Evolutionary conservation across 768 basidiomycete species (phyloP).

Genomic region (Tulasnella sp.): DNA sequence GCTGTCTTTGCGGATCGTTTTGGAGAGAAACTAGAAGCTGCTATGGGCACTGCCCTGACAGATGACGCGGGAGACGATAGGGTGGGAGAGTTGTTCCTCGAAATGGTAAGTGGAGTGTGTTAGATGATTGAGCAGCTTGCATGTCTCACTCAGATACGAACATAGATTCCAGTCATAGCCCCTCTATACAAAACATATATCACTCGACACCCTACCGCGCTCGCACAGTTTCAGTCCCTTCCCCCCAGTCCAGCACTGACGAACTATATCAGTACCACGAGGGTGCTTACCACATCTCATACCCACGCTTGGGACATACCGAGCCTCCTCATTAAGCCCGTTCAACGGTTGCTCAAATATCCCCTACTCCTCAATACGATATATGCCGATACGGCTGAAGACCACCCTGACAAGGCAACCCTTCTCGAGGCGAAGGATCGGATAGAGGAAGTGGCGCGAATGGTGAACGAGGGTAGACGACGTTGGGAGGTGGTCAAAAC

Average conservation of each 20-base stretch:
- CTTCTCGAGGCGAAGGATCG: constrained; percentile 41
- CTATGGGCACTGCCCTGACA: constrained; percentile 50
- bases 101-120: constrained; percentile 40
- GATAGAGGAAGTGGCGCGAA: constrained; percentile 62
- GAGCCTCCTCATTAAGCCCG: constrained; percentile 92
- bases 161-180: constrained; percentile 58
- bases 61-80: constrained; percentile 56
- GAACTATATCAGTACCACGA: constrained; percentile 56
- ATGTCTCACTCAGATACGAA: background rate
- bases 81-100: constrained; percentile 59
- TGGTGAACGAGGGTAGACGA: constrained; percentile 68
- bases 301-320: constrained; percentile 89
- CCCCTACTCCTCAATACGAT: constrained; percentile 71
- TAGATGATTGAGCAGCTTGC: background rate
- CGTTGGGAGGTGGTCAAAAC: constrained; percentile 70
- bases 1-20: constrained; percentile 61
- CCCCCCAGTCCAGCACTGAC: constrained; percentile 37
- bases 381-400: constrained; percentile 49
- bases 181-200: constrained; percentile 70
- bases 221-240: constrained; percentile 50
- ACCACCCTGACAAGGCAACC: constrained; percentile 55
- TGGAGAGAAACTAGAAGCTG: constrained; percentile 50
- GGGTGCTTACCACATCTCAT: constrained; percentile 51
- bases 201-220: constrained; percentile 62
- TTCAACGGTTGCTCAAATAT: constrained; percentile 92